These are phyloP conservation scores for Pseudopithomyces maydicus DNA, from an alignment of 2,329 filamentous ascomycete species.

Conservation along the genomic window DNA sequence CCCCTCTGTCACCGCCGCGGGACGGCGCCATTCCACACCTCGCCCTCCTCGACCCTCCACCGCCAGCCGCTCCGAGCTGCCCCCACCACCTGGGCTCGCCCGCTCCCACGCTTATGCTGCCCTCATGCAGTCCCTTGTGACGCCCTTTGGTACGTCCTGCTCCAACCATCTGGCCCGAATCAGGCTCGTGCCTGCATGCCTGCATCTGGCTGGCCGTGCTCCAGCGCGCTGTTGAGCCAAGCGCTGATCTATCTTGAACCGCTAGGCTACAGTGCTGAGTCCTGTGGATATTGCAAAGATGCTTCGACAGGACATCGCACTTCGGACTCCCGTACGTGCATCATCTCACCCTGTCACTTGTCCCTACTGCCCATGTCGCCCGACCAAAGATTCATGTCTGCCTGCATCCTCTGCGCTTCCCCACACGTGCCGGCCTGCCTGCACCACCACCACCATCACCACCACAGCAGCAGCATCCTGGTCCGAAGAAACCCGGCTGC, in stretches of 20 bases:
- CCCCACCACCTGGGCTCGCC: constrained; percentile 37
- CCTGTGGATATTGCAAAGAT: constrained; percentile 58
- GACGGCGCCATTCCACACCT: not conserved
- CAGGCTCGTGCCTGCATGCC: constrained; percentile 45
- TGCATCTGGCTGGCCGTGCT: constrained; percentile 30
- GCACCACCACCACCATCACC: not conserved
- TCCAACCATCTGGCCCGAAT: constrained; percentile 43
- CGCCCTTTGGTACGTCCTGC: constrained; percentile 47
- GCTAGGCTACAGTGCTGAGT: constrained; percentile 54
- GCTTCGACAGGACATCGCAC: constrained; percentile 52
- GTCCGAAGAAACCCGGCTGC: constrained; percentile 16
- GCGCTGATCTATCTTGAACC: constrained; percentile 27
- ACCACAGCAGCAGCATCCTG: constrained; percentile 1
- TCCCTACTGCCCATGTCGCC: too few relatives aligned
- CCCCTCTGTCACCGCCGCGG: constrained; percentile 8
- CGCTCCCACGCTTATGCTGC: constrained; percentile 48
- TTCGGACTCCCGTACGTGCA: constrained; percentile 55
- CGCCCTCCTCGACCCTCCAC: constrained; percentile 20
- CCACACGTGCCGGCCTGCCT: too few relatives aligned
- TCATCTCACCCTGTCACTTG: constrained; percentile 12
- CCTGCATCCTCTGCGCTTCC: too few relatives aligned
- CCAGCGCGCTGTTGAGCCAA: constrained; percentile 17
- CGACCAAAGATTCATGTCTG: too few relatives aligned
- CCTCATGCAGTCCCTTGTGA: constrained; percentile 49
- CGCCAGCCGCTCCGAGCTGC: constrained; percentile 23